Evolutionary conservation across 2,329 filamentous ascomycete species (phyloP).

Genomic region (Pyrenophora teres): DNA sequence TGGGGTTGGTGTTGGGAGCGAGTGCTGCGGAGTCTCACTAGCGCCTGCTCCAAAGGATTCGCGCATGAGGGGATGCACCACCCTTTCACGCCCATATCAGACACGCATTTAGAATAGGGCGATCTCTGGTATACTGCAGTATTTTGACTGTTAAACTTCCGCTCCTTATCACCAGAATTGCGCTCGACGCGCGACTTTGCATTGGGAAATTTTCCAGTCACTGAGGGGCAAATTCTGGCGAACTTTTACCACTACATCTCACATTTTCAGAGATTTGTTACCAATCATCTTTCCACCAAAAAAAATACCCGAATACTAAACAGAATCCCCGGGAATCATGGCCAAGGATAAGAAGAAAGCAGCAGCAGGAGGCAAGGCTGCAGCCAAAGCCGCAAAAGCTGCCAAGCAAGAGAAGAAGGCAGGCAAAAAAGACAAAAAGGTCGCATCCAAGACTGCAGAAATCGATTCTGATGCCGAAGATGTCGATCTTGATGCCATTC

Average conservation of each 20-base stretch:
- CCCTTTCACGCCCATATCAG: neutral
- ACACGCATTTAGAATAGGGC: too few species aligned
- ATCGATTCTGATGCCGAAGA: conserved; percentile 90
- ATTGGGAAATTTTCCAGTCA: conserved; percentile 23
- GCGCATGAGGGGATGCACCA: conserved; percentile 1
- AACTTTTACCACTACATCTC: neutral
- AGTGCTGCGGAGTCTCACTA: conserved; percentile 8
- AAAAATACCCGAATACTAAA: neutral
- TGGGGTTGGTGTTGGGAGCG: conserved; percentile 25
- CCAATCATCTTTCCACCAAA: neutral
- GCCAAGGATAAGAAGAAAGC: conserved; percentile 60
- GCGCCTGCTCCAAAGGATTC: conserved; percentile 20
- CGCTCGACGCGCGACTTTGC: too few species aligned
- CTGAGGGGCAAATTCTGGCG: conserved; percentile 23
- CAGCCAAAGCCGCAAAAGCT: conserved; percentile 58
- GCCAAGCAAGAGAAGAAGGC: conserved; percentile 88
- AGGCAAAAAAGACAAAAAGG: conserved; percentile 75
- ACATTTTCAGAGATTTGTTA: neutral
- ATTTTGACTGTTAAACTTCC: neutral
- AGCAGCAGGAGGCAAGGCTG: conserved; percentile 53
- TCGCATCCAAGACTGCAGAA: conserved; percentile 70
- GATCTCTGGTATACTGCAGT: too few species aligned
- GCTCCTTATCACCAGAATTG: neutral
- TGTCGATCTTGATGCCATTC: conserved; percentile 87
- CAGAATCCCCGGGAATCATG: conserved; percentile 40